Evolutionary conservation across 257 asterid genomes (phyloP).

Genomic region (Scutellaria minor): DNA sequence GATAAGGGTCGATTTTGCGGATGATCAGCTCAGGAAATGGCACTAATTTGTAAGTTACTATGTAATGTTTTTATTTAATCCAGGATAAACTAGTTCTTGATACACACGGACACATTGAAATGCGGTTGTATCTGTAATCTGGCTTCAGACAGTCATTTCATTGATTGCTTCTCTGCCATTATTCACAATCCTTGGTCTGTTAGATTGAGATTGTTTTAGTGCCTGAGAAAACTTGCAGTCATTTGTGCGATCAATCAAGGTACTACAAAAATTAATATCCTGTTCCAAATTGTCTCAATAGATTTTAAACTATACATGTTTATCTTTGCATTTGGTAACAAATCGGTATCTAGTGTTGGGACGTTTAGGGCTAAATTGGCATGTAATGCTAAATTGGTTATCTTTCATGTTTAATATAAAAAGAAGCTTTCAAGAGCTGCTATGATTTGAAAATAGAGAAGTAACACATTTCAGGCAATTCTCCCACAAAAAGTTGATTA

Average conservation of each 20-base stretch:
- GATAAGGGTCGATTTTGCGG: slow-evolving; percentile 23
- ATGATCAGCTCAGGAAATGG: slow-evolving; percentile 20
- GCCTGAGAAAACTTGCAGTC: neutral
- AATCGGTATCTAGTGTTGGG: no score
- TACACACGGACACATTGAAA: slow-evolving; percentile 30
- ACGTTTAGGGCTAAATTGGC: no score
- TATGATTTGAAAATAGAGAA: slow-evolving; percentile 9
- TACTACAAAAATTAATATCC: neutral
- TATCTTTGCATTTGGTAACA: no score
- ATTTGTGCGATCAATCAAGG: neutral
- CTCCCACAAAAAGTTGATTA: neutral
- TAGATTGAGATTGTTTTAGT: neutral
- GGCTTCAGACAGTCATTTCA: slow-evolving; percentile 25
- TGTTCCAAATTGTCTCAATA: neutral
- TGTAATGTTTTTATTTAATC: slow-evolving; percentile 31
- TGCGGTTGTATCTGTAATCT: slow-evolving; percentile 39
- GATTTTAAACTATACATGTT: no score
- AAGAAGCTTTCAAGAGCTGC: neutral
- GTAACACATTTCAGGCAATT: neutral
- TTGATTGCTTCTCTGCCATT: slow-evolving; percentile 21
- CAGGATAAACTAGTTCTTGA: slow-evolving; percentile 30
- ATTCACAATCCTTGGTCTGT: neutral
- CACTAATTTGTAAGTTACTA: slow-evolving; percentile 27
- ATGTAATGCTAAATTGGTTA: no score
- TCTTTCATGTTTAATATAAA: no score